phyloP scores from a whole-genome alignment of 2,329 filamentous ascomycete species.

The Fusarium goolgardi region DNA sequence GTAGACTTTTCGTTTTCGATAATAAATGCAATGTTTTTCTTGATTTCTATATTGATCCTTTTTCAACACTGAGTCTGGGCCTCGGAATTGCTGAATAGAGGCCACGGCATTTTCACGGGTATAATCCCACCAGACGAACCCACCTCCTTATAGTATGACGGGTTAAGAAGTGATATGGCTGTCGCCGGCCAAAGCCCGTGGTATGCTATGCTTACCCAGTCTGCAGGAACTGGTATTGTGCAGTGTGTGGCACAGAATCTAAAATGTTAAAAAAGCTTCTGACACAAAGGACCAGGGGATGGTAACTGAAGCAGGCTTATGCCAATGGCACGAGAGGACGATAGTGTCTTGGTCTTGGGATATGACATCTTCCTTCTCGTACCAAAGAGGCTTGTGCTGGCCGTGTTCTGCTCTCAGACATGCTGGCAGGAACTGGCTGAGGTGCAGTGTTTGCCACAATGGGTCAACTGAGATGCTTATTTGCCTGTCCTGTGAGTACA shows the following conservation, averaged over 20 bases:
- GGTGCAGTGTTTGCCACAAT: slow-evolving; percentile 6
- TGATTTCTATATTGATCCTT: not conserved
- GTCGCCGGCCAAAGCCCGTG: not conserved
- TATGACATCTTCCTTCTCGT: slow-evolving; percentile 12
- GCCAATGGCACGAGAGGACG: not conserved
- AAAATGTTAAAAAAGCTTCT: not conserved
- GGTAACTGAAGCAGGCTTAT: not conserved
- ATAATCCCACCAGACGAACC: not conserved
- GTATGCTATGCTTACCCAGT: not conserved
- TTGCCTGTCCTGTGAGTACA: not conserved
- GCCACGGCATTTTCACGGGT: not conserved
- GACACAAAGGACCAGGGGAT: not conserved
- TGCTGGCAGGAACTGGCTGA: slow-evolving; percentile 1
- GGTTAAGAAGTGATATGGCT: not conserved
- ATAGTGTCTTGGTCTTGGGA: too few species aligned
- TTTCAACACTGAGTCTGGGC: not conserved
- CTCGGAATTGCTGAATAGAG: not conserved
- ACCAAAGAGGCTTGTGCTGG: not conserved
- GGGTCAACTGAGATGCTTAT: not conserved
- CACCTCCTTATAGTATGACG: not conserved
- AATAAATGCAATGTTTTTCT: slow-evolving; percentile 5
- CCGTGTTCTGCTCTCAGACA: not conserved
- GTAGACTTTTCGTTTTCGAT: not conserved
- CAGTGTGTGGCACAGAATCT: not conserved
- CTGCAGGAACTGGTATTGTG: not conserved